Percentiles rank a stretch among this genome's conserved stretches.
Conservation (phyloP, 1,284 basidiomycete species). For the Naganishia sp. region DNA sequence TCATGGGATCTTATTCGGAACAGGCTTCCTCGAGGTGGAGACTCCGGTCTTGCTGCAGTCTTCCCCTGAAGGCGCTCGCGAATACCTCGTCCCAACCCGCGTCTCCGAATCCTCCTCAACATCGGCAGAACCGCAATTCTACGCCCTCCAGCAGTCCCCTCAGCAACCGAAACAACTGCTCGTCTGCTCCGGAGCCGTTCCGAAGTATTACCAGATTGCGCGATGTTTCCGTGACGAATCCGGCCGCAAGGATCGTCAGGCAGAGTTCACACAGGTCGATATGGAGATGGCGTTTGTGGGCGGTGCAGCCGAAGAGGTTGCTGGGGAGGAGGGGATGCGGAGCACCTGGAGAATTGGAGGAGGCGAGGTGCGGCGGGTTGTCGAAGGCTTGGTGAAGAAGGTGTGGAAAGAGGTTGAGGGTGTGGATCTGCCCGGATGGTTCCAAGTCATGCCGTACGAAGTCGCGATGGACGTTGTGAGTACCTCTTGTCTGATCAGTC, state of each 20-base stretch:
- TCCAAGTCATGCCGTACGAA: conserved; percentile 78
- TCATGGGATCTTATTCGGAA: background rate
- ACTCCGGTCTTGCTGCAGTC: conserved; percentile 91
- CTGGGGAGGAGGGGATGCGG: conserved; percentile 44
- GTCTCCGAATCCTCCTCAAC: conserved; percentile 39
- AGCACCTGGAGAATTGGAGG: conserved; percentile 79
- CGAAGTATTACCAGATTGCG: conserved; percentile 89
- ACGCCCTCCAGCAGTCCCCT: conserved; percentile 89
- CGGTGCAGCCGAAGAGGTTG: conserved; percentile 57
- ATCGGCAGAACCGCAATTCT: conserved; percentile 64
- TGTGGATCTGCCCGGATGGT: conserved; percentile 62
- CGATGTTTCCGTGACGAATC: conserved; percentile 95
- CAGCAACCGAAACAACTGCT: conserved; percentile 95
- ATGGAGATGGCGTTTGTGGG: conserved; percentile 93
- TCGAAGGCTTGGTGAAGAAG: conserved; percentile 68
- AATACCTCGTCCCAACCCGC: conserved; percentile 91
- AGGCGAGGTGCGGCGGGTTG: conserved; percentile 69
- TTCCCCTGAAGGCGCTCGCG: conserved; percentile 89
- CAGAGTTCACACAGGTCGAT: conserved; percentile 96
- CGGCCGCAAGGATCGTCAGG: conserved; percentile 88
- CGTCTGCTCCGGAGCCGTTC: conserved; percentile 84
- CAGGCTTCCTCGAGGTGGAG: conserved; percentile 87
- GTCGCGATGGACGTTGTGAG: conserved; percentile 81
- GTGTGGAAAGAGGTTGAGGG: conserved; percentile 71
- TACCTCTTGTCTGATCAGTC: conserved; percentile 13